Percentiles rank a stretch among this genome's conserved stretches.
phyloP scores from a whole-genome alignment of 768 basidiomycete genomes.

The Mycena maculata region DNA sequence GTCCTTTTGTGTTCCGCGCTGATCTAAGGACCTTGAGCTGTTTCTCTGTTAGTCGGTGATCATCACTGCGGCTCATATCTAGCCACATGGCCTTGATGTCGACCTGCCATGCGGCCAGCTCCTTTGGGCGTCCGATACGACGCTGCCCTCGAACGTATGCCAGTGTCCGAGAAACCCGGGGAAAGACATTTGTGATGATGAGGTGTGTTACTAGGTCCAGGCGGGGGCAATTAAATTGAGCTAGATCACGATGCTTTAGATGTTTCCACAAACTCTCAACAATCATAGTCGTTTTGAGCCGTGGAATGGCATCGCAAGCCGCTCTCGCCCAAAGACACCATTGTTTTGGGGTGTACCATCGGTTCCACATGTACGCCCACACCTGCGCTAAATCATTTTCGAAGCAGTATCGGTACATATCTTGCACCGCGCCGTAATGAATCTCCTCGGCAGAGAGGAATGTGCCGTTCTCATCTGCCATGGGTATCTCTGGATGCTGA shows the following conservation, averaged over 20 bases:
- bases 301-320: neutral
- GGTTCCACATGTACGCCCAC: conserved; percentile 10
- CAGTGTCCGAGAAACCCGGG: conserved; percentile 29
- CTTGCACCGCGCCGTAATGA: neutral
- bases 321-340: neutral
- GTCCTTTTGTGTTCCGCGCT: neutral
- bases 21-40: conserved; percentile 29
- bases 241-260: conserved; percentile 40
- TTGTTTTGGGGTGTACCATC: neutral
- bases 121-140: conserved; percentile 27
- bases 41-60: conserved; percentile 31
- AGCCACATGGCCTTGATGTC: conserved; percentile 34
- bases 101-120: conserved; percentile 34
- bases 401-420: neutral
- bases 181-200: conserved; percentile 16
- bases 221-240: conserved; percentile 36
- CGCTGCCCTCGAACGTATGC: conserved; percentile 31
- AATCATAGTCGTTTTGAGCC: conserved; percentile 40
- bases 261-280: conserved; percentile 39
- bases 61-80: conserved; percentile 31
- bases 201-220: conserved; percentile 37
- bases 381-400: neutral
- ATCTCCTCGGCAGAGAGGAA: neutral
- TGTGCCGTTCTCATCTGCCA: conserved; percentile 10
- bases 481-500: conserved; percentile 35